These are phyloP conservation scores for Cyclanthera cordifolia DNA, from an alignment of 306 rosid genomes.

Conservation along the genomic window DNA sequence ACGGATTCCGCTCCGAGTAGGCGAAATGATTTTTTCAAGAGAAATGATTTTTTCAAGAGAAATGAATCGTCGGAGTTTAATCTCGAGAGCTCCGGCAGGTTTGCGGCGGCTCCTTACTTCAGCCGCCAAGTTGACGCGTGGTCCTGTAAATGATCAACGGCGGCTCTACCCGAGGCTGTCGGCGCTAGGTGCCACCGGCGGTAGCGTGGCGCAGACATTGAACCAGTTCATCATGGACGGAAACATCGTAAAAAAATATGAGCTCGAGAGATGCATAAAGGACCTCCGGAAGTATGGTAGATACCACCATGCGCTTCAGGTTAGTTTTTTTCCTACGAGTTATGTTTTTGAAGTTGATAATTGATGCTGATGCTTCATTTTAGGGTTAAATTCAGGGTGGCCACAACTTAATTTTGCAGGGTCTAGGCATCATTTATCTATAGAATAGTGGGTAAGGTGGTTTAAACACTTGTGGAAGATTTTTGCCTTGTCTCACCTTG, in stretches of 20 bases:
- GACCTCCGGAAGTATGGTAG: constrained; percentile 50
- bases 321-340: constrained; percentile 2
- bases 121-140: not conserved
- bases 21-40: not conserved
- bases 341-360: not conserved
- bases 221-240: constrained; percentile 51
- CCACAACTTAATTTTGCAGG: too few relatives aligned
- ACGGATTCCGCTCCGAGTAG: not conserved
- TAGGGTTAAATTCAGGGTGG: too few relatives aligned
- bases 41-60: constrained; percentile 31
- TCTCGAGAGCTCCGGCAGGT: constrained; percentile 22
- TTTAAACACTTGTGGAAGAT: too few relatives aligned
- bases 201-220: constrained; percentile 42
- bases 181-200: constrained; percentile 42
- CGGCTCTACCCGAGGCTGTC: constrained; percentile 45
- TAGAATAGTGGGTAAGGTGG: too few relatives aligned
- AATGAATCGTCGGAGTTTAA: constrained; percentile 34
- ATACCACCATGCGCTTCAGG: constrained; percentile 59
- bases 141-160: not conserved
- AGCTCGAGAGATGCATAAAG: constrained; percentile 33
- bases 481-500: too few relatives aligned
- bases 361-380: not conserved
- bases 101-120: constrained; percentile 29
- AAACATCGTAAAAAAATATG: constrained; percentile 27
- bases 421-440: too few relatives aligned